These are phyloP conservation scores for Tuber microsphaerosporum DNA, from an alignment of 495 filamentous ascomycete species.

Conservation along the genomic window DNA sequence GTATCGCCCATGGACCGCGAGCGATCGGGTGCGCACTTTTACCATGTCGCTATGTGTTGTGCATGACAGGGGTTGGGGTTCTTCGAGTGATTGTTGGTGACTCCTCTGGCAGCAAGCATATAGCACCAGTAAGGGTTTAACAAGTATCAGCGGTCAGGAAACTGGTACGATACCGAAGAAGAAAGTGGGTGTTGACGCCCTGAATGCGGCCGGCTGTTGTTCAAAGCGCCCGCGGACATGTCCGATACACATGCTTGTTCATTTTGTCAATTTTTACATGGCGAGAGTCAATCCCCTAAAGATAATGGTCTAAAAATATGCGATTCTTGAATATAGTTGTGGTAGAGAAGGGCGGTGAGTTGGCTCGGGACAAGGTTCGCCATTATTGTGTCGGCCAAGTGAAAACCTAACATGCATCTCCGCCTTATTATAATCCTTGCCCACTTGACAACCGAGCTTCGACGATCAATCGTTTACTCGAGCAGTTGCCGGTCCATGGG, in stretches of 20 bases:
- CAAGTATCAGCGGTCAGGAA: not conserved
- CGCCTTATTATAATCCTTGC: not conserved
- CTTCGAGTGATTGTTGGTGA: not conserved
- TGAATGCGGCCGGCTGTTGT: not conserved
- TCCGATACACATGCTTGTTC: not conserved
- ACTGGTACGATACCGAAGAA: not conserved
- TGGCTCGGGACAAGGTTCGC: not conserved
- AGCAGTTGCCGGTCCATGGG: not conserved
- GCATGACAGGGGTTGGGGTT: not conserved
- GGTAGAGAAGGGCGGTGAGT: not conserved
- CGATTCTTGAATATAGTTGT: not conserved
- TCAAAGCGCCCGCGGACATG: not conserved
- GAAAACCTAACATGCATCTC: not conserved
- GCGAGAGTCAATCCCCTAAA: not conserved
- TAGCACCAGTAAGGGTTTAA: conserved; percentile 4
- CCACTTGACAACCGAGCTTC: not conserved
- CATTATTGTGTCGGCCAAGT: not conserved
- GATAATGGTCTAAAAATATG: not conserved
- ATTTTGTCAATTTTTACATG: not conserved
- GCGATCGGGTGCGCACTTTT: not conserved
- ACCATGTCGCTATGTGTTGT: not conserved
- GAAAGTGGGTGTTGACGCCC: not conserved
- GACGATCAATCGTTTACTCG: not conserved
- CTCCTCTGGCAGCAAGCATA: not conserved
- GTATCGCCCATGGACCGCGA: not conserved